Evolutionary conservation across 75 land plant species (phyloP).

Genomic region (Cryptomeria japonica): DNA sequence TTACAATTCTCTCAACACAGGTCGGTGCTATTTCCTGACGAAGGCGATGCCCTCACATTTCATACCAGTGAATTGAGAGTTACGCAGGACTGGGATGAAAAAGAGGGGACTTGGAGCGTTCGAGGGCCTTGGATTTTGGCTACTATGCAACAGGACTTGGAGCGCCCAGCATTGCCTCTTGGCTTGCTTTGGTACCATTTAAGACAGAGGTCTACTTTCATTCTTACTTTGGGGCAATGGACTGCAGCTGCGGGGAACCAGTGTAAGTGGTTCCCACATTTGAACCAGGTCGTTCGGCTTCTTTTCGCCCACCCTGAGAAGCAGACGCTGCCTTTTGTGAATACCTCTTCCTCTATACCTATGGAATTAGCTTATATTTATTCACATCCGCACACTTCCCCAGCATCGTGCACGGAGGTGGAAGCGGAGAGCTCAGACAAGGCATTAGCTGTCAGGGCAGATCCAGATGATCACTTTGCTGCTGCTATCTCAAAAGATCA

Average conservation of each 20-base stretch:
- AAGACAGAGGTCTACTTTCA: slow-evolving; percentile 17
- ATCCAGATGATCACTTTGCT: neutral
- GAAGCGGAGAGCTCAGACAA: neutral
- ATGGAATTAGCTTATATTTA: neutral
- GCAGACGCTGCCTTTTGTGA: neutral
- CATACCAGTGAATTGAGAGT: slow-evolving; percentile 33
- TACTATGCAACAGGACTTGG: slow-evolving; percentile 24
- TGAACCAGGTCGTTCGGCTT: slow-evolving; percentile 20
- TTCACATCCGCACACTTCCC: neutral
- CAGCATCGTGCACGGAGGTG: neutral
- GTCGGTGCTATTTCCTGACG: slow-evolving; percentile 74
- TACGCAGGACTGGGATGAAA: slow-evolving; percentile 75
- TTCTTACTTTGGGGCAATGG: slow-evolving; percentile 22
- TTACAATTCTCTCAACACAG: slow-evolving; percentile 21
- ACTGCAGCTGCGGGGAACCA: slow-evolving; percentile 15
- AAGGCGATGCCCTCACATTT: slow-evolving; percentile 48
- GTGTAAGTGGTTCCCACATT: slow-evolving; percentile 27
- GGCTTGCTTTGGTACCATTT: slow-evolving; percentile 60
- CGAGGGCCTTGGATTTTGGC: slow-evolving; percentile 64
- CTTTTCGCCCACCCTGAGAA: neutral
- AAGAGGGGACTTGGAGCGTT: slow-evolving; percentile 46
- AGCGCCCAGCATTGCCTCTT: slow-evolving; percentile 24
- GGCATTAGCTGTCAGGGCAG: neutral
- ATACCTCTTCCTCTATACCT: neutral
- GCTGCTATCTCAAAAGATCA: neutral